Evolutionary conservation across 768 basidiomycete genomes (phyloP).

Genomic region (Brasilioporus rufonigricans): DNA sequence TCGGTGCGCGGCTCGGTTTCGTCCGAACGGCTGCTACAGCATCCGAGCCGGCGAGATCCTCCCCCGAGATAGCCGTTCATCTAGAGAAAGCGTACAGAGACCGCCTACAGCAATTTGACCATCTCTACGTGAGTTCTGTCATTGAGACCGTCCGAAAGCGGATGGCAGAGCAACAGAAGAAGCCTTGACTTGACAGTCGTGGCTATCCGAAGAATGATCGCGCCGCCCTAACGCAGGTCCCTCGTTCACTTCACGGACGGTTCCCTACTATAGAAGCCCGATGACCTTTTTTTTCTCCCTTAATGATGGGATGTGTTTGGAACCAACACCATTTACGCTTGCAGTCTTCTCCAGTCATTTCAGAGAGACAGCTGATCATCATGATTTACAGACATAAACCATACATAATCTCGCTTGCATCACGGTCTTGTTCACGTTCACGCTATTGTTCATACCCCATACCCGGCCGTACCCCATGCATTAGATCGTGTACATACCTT

Average conservation of each 20-base stretch:
- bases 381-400: conserved; percentile 6
- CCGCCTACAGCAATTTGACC: conserved; percentile 33
- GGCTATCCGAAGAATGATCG: conserved; percentile 10
- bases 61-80: conserved; percentile 25
- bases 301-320: conserved; percentile 2
- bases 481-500: background rate
- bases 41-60: conserved; percentile 22
- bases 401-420: conserved; percentile 7
- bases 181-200: conserved; percentile 17
- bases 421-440: conserved; percentile 6
- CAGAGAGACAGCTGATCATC: conserved; percentile 5
- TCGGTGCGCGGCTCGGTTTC: conserved; percentile 28
- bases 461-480: background rate
- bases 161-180: conserved; percentile 32
- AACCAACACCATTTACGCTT: conserved; percentile 1
- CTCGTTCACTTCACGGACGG: conserved; percentile 4
- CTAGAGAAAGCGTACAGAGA: conserved; percentile 28
- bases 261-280: conserved; percentile 16
- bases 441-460: background rate
- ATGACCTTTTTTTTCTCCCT: conserved; percentile 2
- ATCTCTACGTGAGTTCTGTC: conserved; percentile 33
- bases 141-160: conserved; percentile 31
- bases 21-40: conserved; percentile 21
- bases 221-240: background rate
- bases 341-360: background rate